These are phyloP conservation scores for Amyloporia xantha DNA, from an alignment of 768 basidiomycete species.

Conservation along the genomic window DNA sequence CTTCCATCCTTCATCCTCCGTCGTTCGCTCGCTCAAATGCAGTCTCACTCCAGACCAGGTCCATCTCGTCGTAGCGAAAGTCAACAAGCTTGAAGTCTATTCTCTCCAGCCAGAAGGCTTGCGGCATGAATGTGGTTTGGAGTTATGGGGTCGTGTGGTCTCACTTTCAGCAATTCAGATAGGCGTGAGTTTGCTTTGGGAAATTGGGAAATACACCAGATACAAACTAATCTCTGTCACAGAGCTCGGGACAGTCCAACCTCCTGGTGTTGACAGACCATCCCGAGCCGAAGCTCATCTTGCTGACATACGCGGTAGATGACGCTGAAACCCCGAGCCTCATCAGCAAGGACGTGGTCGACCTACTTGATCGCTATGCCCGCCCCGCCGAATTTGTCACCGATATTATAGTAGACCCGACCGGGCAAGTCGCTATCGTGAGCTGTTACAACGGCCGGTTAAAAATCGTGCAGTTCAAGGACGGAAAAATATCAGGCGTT, in stretches of 20 bases:
- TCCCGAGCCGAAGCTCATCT: constrained; percentile 65
- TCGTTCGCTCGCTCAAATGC: constrained; percentile 64
- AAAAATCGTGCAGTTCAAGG: constrained; percentile 51
- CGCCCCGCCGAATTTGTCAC: constrained; percentile 68
- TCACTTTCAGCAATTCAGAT: constrained; percentile 49
- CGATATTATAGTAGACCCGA: constrained; percentile 59
- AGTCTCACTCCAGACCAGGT: constrained; percentile 47
- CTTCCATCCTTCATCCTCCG: constrained; percentile 71
- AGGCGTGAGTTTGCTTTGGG: constrained; percentile 32
- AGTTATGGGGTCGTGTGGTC: constrained; percentile 66
- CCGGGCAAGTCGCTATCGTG: constrained; percentile 52
- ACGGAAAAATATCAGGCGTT: constrained; percentile 41
- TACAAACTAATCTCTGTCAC: too few species aligned
- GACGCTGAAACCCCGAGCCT: constrained; percentile 28
- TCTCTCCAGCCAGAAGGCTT: constrained; percentile 58
- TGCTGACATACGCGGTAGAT: constrained; percentile 46
- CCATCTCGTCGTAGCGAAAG: constrained; percentile 64
- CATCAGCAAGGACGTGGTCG: constrained; percentile 35
- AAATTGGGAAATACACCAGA: background rate
- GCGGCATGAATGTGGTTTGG: constrained; percentile 47
- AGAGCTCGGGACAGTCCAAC: constrained; percentile 28
- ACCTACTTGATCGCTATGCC: constrained; percentile 50
- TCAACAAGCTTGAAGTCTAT: constrained; percentile 61
- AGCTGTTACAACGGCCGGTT: constrained; percentile 68
- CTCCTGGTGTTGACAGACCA: constrained; percentile 68